Evolutionary conservation across 352 stramenopile genomes (phyloP), one percentile per base, ranked within the genome.

Genomic region (Poterioochromonas sp.): DNA sequence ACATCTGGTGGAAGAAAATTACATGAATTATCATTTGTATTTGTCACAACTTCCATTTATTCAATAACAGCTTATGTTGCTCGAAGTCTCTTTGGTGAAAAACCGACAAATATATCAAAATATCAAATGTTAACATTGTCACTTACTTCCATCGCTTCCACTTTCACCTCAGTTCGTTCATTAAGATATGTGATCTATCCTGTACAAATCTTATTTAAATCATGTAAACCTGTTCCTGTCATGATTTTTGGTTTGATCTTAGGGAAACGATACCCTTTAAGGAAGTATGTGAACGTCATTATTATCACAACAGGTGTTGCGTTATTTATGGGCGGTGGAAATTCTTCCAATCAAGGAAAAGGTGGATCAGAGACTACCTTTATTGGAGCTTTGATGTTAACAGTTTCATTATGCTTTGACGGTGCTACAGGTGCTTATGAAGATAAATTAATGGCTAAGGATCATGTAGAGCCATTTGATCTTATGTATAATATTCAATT

Each of bases 401-500:
- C 94, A 71, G 84, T 94, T 62, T 93, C 87, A 0, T 84, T 95
- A 11, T 94, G 88, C 83, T 95, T 94, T 81, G 90, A 95, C 83
- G 90, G 90, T 62, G 90, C 88, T 8, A 94, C 89, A 54, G 90
- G 90, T 37, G 90, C 90, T 1, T 93, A 94, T 79, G 90, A 95
- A 83, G 90, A 95, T 81, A 94, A 94, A 80, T 87, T 94, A 63
- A 95, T 95, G 89, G 85, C 81, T 51, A 89, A 92, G 29, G 87
- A 93, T 83, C 86, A 88, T 51, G 89, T 95, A 34, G 87, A 85
- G 20, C 89, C 90, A n/a, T 95, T 95, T 83, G 89, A 93, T 81
- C 83, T 95, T 29, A 94, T 95, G 89, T 94, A 92, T 83, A 93
- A 93, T 79, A 95, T 95, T 81, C 90, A 95, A 80, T 84, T 94